A percentile compares a stretch with the other conserved stretches of the same genome.
Conservation (phyloP, 192 early-diverging fungal species). For the Linnemannia zychae region DNA sequence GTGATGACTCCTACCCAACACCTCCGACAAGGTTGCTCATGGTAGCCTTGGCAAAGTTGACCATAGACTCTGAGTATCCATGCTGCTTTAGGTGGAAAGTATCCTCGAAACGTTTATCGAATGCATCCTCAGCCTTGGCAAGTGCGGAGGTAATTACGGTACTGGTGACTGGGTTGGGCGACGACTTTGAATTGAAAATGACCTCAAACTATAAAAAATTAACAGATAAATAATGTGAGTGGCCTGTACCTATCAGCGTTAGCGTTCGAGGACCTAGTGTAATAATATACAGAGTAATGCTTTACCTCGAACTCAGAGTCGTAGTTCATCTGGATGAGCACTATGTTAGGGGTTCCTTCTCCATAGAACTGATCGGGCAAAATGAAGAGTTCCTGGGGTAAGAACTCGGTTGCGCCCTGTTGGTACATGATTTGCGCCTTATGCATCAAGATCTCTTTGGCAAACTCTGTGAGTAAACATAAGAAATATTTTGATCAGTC, state of each 20-base stretch:
- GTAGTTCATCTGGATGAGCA: constrained; percentile 75
- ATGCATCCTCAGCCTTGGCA: constrained; percentile 51
- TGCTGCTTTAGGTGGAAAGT: constrained; percentile 77
- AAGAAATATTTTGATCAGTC: not conserved
- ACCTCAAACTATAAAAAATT: constrained; percentile 57
- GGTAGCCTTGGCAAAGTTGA: constrained; percentile 80
- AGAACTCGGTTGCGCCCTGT: constrained; percentile 14
- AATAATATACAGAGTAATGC: not conserved
- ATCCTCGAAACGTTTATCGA: constrained; percentile 82
- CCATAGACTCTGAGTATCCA: constrained; percentile 71
- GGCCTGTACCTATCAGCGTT: not conserved
- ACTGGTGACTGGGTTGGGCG: constrained; percentile 34
- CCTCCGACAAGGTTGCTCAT: constrained; percentile 91
- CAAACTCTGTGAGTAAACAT: constrained; percentile 10
- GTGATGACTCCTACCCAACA: constrained; percentile 74
- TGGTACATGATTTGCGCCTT: constrained; percentile 2
- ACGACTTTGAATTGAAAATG: constrained; percentile 42
- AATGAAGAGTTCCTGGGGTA: constrained; percentile 22
- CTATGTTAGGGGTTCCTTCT: constrained; percentile 59
- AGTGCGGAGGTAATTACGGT: constrained; percentile 32
- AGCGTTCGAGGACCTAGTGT: too few relatives aligned
- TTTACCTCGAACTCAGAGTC: constrained; percentile 74
- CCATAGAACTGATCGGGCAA: constrained; percentile 23
- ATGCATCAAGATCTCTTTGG: constrained; percentile 28
- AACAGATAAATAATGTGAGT: not conserved